Base-by-base conservation (phyloP, 2,329 filamentous ascomycete genomes). In the Arthrobotrys iridis region DNA sequence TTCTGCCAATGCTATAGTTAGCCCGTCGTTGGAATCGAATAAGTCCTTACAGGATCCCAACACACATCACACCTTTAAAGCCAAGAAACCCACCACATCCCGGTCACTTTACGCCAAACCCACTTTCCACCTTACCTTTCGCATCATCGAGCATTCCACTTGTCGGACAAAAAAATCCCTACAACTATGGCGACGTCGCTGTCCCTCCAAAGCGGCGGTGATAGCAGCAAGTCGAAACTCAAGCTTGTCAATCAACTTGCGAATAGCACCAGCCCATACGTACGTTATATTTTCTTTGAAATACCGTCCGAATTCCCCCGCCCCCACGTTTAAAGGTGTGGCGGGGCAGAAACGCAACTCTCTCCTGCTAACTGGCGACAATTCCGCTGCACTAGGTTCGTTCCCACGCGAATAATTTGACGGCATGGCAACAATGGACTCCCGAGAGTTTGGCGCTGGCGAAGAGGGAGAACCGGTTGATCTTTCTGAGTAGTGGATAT, bases 401-500 rank as follows among this genome's bases (percentile, higher is more conserved):
- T 67, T 88, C 87, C 55, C 93, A 96, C 81, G 88, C 89, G 81
- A 85, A 90, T 79, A 96, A 96, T 81, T 89, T 90, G 1, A 93
- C 98, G 37, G 89, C 90, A 79, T 99, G 95, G 95, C 95, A 99
- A 85, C 85, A 92, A 73, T 92, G 96, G 85, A 90, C 90, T 78
- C 86, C 90, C 20, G 89, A 93, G 80, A 88, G 92, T 13, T 85
- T 97, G 63, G 87, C 87, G 77, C 85, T 93, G 52, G 94, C 95
- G 13, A 91, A 88, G 82, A 88, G 86, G 79, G 88, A 93, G 79
- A 96, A 98, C 82, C 91, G 93, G 80, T 86, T 97, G 71, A 89
- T 99, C 73, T 98, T 97, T 81, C 85, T 98, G 76, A 96, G 94
- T 81, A 93, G 98, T 80, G 95, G 95, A 55, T 99, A 97, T 84